A percentile compares a stretch with the other conserved stretches of the same genome.
Evolutionary conservation across 164 flowering plant genomes (phyloP).

Genomic region (Aristolochia contorta): DNA sequence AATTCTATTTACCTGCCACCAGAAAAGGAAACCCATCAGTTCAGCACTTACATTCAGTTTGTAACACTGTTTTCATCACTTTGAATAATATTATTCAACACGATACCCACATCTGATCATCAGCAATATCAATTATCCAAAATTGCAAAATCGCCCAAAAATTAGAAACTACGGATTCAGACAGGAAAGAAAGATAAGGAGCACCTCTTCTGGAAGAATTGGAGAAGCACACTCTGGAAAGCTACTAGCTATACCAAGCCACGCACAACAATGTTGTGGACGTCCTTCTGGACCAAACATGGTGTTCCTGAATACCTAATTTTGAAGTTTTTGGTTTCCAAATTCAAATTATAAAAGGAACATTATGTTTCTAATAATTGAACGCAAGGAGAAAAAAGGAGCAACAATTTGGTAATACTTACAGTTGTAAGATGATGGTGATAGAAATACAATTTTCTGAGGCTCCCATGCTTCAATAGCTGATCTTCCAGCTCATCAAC

Average conservation of each 20-base stretch:
- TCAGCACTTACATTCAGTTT: not conserved
- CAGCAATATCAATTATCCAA: not conserved
- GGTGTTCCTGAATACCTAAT: conserved; percentile 92
- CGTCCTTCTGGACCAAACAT: conserved; percentile 99
- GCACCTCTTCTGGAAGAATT: conserved; percentile 91
- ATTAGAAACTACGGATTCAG: not conserved
- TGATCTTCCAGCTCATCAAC: conserved; percentile 88
- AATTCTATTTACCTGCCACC: conserved; percentile 73
- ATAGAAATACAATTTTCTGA: conserved; percentile 81
- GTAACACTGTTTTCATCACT: too few species aligned
- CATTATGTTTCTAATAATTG: not conserved
- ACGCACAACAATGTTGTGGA: conserved; percentile 99
- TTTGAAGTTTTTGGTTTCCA: not conserved
- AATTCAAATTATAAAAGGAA: conserved; percentile 1
- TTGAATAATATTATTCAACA: too few species aligned
- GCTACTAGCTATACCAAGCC: conserved; percentile 99
- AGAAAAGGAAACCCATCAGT: not conserved
- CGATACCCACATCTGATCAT: not conserved
- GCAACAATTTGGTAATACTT: conserved; percentile 12
- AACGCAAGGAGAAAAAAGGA: not conserved
- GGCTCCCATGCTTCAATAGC: conserved; percentile 82
- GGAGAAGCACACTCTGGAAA: conserved; percentile 95
- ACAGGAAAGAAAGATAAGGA: not conserved
- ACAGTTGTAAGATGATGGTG: conserved; percentile 96
- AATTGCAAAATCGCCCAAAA: not conserved